Conservation (phyloP, 2,329 filamentous ascomycete species). For the Alternaria longipes region DNA sequence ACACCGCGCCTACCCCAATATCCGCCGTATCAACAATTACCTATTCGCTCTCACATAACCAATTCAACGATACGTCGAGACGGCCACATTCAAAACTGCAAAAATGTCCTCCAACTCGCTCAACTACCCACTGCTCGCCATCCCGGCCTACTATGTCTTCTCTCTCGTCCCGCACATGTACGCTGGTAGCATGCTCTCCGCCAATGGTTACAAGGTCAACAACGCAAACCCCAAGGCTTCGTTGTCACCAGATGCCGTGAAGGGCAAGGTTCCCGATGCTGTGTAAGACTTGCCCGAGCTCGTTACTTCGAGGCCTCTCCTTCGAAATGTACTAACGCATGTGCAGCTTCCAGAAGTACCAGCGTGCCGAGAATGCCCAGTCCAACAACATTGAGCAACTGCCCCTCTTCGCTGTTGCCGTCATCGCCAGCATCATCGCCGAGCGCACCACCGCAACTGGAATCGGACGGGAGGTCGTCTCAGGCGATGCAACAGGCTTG, state of each 20-base stretch:
- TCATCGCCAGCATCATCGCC: constrained; percentile 37
- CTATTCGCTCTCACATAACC: neutral
- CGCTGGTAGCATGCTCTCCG: constrained; percentile 22
- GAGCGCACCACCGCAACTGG: constrained; percentile 31
- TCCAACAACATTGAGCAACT: constrained; percentile 38
- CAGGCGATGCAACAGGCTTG: constrained; percentile 31
- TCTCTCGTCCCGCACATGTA: constrained; percentile 34
- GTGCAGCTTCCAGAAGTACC: constrained; percentile 34
- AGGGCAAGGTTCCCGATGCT: constrained; percentile 38
- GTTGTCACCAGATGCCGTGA: constrained; percentile 27
- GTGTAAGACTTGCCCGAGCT: constrained; percentile 16
- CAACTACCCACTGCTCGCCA: constrained; percentile 40
- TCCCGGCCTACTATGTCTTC: constrained; percentile 41
- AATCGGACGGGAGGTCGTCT: constrained; percentile 14
- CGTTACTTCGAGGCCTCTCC: neutral
- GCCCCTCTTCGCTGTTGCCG: constrained; percentile 34
- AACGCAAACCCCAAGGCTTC: constrained; percentile 40
- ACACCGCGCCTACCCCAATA: neutral
- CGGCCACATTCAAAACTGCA: neutral
- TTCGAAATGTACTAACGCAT: neutral
- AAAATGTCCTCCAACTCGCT: constrained; percentile 30
- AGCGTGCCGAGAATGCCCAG: constrained; percentile 39
- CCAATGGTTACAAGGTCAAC: constrained; percentile 34
- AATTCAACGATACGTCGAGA: neutral
- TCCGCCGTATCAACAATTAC: neutral